A percentile compares a stretch with the other conserved stretches of the same genome.
Conservation (phyloP, 768 basidiomycete genomes). For the Tulasnella calospora region DNA sequence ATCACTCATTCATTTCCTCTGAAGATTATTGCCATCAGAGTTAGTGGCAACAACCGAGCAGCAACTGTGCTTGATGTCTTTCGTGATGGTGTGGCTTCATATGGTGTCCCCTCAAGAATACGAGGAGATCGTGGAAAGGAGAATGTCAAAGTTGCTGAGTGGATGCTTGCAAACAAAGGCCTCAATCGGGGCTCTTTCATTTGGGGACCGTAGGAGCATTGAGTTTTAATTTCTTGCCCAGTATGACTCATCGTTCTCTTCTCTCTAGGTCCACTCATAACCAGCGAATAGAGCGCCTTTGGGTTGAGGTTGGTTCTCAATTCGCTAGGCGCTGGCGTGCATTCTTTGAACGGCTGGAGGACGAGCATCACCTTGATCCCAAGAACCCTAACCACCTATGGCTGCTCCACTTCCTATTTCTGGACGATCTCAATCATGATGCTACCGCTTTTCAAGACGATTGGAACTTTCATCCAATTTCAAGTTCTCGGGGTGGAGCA, state of each 20-base stretch:
- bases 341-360: conserved; percentile 42
- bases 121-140: conserved; percentile 31
- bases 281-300: conserved; percentile 44
- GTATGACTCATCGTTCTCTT: conserved; percentile 32
- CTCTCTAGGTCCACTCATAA: conserved; percentile 40
- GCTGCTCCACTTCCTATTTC: conserved; percentile 45
- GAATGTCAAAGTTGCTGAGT: conserved; percentile 37
- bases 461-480: too few relatives aligned
- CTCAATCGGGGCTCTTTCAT: conserved; percentile 34
- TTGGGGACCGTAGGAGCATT: too few relatives aligned
- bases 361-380: conserved; percentile 37
- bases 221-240: too few relatives aligned
- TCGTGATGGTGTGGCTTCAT: conserved; percentile 24
- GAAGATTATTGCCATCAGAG: conserved; percentile 30
- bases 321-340: conserved; percentile 43
- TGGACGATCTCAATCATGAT: conserved; percentile 41
- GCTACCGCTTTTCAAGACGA: conserved; percentile 33
- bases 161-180: conserved; percentile 39
- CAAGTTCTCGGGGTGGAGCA: too few relatives aligned
- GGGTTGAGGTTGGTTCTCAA: conserved; percentile 43
- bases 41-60: conserved; percentile 34
- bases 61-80: conserved; percentile 34
- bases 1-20: too few relatives aligned
- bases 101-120: conserved; percentile 33
- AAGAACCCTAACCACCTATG: conserved; percentile 40